Evolutionary conservation across 345 rosid genomes (phyloP).

Genomic region (Citrus glauca): DNA sequence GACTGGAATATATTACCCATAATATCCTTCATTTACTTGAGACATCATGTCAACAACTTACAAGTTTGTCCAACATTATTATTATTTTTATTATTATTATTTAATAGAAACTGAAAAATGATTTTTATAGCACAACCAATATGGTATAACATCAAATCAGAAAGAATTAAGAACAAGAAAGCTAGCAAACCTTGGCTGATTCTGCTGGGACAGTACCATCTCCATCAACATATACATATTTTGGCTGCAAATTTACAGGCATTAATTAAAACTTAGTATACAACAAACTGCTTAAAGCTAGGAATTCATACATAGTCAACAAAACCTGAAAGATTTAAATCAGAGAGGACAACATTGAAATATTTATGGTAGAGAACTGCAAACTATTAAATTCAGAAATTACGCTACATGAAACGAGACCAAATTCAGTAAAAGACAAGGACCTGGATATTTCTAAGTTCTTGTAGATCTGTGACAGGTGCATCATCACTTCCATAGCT

Average conservation of each 20-base stretch:
- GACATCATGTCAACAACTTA: neutral
- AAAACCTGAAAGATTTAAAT: neutral
- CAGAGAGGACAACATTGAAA: neutral
- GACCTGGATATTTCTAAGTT: slow-evolving; percentile 63
- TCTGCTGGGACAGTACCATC: slow-evolving; percentile 96
- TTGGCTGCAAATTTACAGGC: slow-evolving; percentile 56
- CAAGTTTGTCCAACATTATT: neutral
- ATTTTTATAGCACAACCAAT: too few species aligned
- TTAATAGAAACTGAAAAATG: too few species aligned
- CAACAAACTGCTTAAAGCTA: neutral
- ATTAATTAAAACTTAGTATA: slow-evolving; percentile 1
- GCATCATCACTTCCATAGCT: slow-evolving; percentile 82
- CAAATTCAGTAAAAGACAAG: slow-evolving; percentile 13
- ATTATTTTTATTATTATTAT: too few species aligned
- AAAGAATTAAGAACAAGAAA: neutral
- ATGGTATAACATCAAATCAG: neutral
- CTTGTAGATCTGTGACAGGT: slow-evolving; percentile 63
- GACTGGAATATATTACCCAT: neutral
- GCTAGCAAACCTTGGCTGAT: slow-evolving; percentile 71
- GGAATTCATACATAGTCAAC: neutral
- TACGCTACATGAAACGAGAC: neutral
- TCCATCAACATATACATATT: slow-evolving; percentile 76
- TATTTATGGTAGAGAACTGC: neutral
- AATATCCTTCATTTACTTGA: neutral
- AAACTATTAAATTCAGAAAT: neutral